Evolutionary conservation across 2,329 filamentous ascomycete species (phyloP).

Genomic region (Metarhizium album): DNA sequence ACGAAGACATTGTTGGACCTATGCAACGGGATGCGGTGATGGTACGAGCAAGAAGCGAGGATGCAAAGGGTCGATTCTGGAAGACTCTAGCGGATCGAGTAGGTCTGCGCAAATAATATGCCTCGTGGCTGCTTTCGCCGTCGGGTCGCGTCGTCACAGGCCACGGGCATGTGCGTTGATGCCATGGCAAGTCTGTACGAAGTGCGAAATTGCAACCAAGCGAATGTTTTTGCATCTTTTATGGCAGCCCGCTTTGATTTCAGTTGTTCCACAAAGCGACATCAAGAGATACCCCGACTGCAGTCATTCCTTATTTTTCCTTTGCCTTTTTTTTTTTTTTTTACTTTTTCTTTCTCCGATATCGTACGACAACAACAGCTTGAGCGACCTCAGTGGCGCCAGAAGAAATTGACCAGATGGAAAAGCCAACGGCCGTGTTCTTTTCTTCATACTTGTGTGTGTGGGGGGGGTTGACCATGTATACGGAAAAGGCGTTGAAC

Average conservation of each 20-base stretch:
- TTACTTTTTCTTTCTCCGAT: too few relatives aligned
- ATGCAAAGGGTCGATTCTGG: constrained; percentile 37
- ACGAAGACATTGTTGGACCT: constrained; percentile 87
- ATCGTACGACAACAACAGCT: neutral
- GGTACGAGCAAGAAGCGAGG: constrained; percentile 33
- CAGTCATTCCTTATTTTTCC: constrained; percentile 13
- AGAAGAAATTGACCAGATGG: neutral
- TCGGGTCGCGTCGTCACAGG: neutral
- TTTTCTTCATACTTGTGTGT: neutral
- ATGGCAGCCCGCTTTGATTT: neutral
- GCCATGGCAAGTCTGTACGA: neutral
- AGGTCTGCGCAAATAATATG: constrained; percentile 11
- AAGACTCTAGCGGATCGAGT: constrained; percentile 38
- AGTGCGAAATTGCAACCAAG: neutral
- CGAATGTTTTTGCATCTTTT: neutral
- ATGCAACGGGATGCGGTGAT: constrained; percentile 59
- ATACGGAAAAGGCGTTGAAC: neutral
- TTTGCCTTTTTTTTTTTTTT: too few relatives aligned
- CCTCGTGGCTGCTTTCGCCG: neutral
- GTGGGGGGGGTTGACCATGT: neutral
- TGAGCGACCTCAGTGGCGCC: neutral
- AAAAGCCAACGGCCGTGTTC: neutral
- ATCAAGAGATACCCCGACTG: constrained; percentile 18
- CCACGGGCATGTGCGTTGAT: neutral
- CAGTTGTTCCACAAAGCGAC: constrained; percentile 1